Conservation (phyloP, 768 basidiomycete genomes). For the Aureoboletus auriporus region DNA sequence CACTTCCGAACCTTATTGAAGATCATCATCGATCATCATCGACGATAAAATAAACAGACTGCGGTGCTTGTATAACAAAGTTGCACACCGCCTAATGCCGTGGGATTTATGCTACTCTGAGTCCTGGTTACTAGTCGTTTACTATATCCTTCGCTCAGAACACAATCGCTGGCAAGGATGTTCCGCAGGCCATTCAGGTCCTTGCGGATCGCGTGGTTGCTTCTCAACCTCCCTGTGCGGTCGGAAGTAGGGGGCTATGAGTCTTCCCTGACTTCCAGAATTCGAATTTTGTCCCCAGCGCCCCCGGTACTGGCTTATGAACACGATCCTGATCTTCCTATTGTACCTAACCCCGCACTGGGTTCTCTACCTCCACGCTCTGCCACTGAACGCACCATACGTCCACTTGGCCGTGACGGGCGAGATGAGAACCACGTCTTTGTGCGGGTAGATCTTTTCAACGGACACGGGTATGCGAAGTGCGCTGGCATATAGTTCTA, state of each 20-base stretch:
- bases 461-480: constrained; percentile 30
- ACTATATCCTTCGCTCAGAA: too few relatives aligned
- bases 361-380: constrained; percentile 25
- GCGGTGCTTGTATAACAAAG: too few relatives aligned
- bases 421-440: constrained; percentile 27
- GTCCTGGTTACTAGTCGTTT: too few relatives aligned
- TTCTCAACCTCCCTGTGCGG: constrained; percentile 20
- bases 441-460: constrained; percentile 29
- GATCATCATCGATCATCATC: too few relatives aligned
- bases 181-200: constrained; percentile 11
- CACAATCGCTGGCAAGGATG: constrained; percentile 17
- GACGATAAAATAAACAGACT: too few relatives aligned
- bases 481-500: constrained; percentile 30
- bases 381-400: constrained; percentile 31
- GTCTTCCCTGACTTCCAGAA: constrained; percentile 13
- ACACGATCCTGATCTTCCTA: constrained; percentile 26
- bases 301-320: constrained; percentile 19
- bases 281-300: constrained; percentile 23
- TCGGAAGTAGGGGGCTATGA: constrained; percentile 14
- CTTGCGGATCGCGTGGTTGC: constrained; percentile 17
- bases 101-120: too few relatives aligned
- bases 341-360: constrained; percentile 12
- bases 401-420: constrained; percentile 20
- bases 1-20: too few relatives aligned
- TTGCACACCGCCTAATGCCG: too few relatives aligned